These are phyloP conservation scores for Syzygium aromaticum DNA, from an alignment of 345 rosid genomes.

Conservation along the genomic window DNA sequence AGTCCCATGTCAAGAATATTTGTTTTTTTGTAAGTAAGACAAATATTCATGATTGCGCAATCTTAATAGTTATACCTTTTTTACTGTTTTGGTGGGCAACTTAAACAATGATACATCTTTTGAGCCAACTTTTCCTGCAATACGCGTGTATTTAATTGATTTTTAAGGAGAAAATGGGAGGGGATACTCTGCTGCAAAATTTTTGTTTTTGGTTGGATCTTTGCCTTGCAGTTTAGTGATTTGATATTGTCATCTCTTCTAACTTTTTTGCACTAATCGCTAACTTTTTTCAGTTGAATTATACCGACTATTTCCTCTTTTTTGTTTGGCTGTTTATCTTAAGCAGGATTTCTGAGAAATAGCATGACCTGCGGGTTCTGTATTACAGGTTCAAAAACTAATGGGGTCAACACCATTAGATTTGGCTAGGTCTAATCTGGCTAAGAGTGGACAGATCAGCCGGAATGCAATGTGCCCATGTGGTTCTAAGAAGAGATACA, in stretches of 20 bases:
- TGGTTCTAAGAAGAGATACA: constrained; percentile 94
- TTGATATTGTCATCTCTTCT: neutral
- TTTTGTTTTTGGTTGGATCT: neutral
- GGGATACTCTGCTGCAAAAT: neutral
- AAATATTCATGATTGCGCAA: neutral
- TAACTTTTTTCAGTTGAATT: neutral
- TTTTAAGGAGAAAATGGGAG: neutral
- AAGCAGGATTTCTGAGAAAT: neutral
- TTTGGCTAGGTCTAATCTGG: constrained; percentile 74
- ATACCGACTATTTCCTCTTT: neutral
- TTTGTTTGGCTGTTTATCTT: neutral
- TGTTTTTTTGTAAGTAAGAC: neutral
- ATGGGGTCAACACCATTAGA: constrained; percentile 88
- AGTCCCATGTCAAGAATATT: neutral
- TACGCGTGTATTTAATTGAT: neutral
- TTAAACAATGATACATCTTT: neutral
- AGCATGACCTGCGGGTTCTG: neutral
- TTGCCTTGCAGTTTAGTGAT: neutral
- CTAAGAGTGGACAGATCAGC: constrained; percentile 91
- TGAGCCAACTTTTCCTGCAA: neutral
- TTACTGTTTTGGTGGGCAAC: neutral
- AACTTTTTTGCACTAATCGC: neutral
- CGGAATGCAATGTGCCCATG: constrained; percentile 90
- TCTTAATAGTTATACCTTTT: neutral
- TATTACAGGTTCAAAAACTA: constrained; percentile 69